phyloP scores from a whole-genome alignment of 306 rosid species.

The Prosopis cineraria region DNA sequence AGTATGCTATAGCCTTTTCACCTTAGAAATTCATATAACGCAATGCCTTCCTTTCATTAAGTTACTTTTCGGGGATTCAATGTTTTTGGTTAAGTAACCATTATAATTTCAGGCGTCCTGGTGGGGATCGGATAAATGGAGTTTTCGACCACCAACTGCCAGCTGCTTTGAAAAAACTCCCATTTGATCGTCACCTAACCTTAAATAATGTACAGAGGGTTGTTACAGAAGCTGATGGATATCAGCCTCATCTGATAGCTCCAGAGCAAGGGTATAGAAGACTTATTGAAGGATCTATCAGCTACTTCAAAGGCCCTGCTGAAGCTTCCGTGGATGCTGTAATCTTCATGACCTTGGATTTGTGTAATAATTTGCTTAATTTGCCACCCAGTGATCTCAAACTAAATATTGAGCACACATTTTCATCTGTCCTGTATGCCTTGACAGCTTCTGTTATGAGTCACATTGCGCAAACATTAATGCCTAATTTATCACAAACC shows the following conservation, averaged over 20 bases:
- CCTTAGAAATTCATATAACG: constrained; percentile 5
- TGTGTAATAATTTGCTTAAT: constrained; percentile 8
- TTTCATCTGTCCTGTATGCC: not conserved
- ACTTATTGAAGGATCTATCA: constrained; percentile 91
- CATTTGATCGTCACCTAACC: constrained; percentile 93
- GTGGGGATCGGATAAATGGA: constrained; percentile 97
- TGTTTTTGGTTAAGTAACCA: constrained; percentile 21
- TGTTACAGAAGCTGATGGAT: constrained; percentile 97
- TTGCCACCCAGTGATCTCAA: not conserved
- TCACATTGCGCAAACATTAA: not conserved
- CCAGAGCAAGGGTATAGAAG: constrained; percentile 99
- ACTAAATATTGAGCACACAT: not conserved
- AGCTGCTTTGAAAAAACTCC: constrained; percentile 94
- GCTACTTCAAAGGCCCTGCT: constrained; percentile 98
- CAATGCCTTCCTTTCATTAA: not conserved
- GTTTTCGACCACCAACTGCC: constrained; percentile 97
- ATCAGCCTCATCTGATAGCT: constrained; percentile 98
- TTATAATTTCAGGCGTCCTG: constrained; percentile 75
- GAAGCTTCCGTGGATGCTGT: constrained; percentile 99
- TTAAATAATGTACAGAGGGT: constrained; percentile 88
- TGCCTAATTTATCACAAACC: not conserved
- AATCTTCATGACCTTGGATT: constrained; percentile 39
- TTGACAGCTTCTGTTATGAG: not conserved
- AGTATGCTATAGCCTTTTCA: constrained; percentile 13
- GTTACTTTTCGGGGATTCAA: constrained; percentile 16